Conservation (phyloP, 768 basidiomycete genomes). For the Tremella mesenterica region DNA sequence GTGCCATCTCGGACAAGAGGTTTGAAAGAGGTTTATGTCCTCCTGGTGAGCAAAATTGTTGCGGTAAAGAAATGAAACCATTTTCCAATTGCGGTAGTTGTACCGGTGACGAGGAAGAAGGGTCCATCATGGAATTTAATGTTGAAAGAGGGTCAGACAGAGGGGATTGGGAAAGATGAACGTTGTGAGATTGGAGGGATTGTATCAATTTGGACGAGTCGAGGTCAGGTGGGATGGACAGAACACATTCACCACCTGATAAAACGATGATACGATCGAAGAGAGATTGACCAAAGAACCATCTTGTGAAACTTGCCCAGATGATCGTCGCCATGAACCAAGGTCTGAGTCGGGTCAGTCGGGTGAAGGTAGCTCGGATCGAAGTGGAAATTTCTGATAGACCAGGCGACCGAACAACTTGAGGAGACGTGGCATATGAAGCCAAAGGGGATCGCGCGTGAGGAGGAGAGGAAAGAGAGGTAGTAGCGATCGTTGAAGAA, state of each 20-base stretch:
- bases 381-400: not conserved
- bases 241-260: constrained; percentile 28
- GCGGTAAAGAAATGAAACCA: constrained; percentile 3
- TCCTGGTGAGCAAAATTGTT: constrained; percentile 7
- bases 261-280: constrained; percentile 35
- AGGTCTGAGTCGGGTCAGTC: constrained; percentile 8
- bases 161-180: not conserved
- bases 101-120: too few species aligned
- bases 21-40: constrained; percentile 1
- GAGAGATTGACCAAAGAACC: constrained; percentile 36
- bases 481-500: not conserved
- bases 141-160: too few species aligned
- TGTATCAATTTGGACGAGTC: not conserved
- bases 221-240: constrained; percentile 4
- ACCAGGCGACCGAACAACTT: too few species aligned
- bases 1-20: not conserved
- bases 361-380: not conserved
- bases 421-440: too few species aligned
- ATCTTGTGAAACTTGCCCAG: constrained; percentile 32
- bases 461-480: not conserved
- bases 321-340: constrained; percentile 20
- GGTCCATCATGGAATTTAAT: too few species aligned
- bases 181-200: constrained; percentile 3
- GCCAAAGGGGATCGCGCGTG: not conserved
- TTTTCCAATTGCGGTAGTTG: too few species aligned